Conservation (phyloP, 225 moss, liverwort and hornwort genomes). For the Takakia lepidozioides region DNA sequence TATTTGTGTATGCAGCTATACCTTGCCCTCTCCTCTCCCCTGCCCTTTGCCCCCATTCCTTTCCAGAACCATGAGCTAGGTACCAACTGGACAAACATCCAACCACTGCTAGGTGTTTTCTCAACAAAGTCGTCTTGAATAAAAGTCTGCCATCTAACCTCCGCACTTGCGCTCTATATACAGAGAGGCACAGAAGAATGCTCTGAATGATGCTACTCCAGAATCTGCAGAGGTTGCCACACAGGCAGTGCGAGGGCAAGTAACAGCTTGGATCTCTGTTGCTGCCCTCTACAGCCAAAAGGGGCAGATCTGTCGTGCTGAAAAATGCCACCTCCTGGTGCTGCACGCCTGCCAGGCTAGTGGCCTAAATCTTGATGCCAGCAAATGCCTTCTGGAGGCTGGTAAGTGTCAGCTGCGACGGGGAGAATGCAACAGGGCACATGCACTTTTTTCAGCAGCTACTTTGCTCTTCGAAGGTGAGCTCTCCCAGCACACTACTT, state of each 20-base stretch:
- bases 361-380: constrained; percentile 12
- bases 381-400: constrained; percentile 14
- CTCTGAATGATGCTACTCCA: constrained; percentile 16
- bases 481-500: background rate
- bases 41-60: no score
- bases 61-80: no score
- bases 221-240: constrained; percentile 34
- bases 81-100: no score
- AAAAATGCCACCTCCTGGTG: constrained; percentile 9
- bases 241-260: constrained; percentile 27
- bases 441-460: constrained; percentile 13
- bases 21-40: no score
- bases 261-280: constrained; percentile 48
- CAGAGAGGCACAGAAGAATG: constrained; percentile 42
- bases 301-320: constrained; percentile 11
- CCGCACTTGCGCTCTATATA: no score
- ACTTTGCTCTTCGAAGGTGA: constrained; percentile 8
- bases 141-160: no score
- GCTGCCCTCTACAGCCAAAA: constrained; percentile 8
- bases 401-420: constrained; percentile 13
- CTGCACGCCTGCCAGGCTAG: constrained; percentile 11
- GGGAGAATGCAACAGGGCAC: constrained; percentile 11
- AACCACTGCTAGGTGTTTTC: no score
- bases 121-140: no score
- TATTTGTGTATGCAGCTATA: no score